Base-by-base conservation (phyloP, 495 filamentous ascomycete genomes). In the Paragyromitra xinjiangensis region DNA sequence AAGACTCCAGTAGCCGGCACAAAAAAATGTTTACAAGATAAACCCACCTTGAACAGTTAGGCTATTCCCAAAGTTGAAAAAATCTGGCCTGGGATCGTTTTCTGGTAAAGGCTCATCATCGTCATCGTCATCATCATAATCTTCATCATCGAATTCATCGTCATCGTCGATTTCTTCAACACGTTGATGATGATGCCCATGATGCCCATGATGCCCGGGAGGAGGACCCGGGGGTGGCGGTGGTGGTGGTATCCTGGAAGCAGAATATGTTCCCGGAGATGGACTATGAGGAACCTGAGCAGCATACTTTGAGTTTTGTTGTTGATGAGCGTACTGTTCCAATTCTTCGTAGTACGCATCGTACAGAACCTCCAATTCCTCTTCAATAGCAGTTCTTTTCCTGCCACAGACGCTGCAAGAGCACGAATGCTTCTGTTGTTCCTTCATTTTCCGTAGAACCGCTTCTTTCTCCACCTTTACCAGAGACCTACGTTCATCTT, bases 391-490 rank as follows among this genome's bases (percentile, higher is more conserved):
- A 7, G 92, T 97, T 58, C 95, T 90, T 84, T 98, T 99, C 77
- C 95, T 89, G 64, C 95, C 95, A 85, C 95, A 99, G 50, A 98
- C 94, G 6, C 93, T 97, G 81, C 95, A 99, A 82, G 94, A 97
- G 85, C 95, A 99, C 3, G 95, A 98, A 82, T 98, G 95, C 84
- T 98, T 98, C 83, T 99, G 95, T 84, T 99, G 95, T 83, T 99
- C 96, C 85, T 99, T 99, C 95, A 99, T 99, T 85, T 99, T 99
- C 78, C 92, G 92, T 65, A 99, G 84, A 1, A 99, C 95, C 6
- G 96, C 95, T 85, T 98, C 94, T 83, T 99, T 99, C 85, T 99
- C 95, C 11, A 99, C 94, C 83, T 97, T 97, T 76, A 99, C 94
- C 50, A 99, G 86, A 4, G 93, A 93, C 75, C 95, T 93, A 64